These are phyloP conservation scores for Metschnikowia bowlesiae DNA, from an alignment of 805 yeast genomes.

Conservation along the genomic window DNA sequence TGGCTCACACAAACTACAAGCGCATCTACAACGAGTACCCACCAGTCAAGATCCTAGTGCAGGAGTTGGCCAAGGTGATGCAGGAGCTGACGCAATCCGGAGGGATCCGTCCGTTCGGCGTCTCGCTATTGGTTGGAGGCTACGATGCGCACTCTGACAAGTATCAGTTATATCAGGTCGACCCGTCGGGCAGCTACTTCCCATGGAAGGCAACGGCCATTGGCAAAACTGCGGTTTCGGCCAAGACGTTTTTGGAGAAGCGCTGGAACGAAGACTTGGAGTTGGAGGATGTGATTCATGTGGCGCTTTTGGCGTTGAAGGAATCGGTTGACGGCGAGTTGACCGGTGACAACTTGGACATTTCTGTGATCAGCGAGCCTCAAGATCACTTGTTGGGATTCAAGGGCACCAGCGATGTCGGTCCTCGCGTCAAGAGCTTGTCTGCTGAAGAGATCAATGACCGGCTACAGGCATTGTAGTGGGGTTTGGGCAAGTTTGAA, in stretches of 20 bases:
- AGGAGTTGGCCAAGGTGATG: conserved; percentile 93
- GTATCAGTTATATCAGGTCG: conserved; percentile 89
- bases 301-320: conserved; percentile 87
- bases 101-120: conserved; percentile 99
- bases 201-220: conserved; percentile 99
- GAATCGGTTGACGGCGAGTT: conserved; percentile 98
- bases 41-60: conserved; percentile 88
- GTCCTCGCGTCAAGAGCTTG: conserved; percentile 86
- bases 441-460: conserved; percentile 92
- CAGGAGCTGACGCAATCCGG: conserved; percentile 99
- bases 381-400: conserved; percentile 79
- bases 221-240: conserved; percentile 94
- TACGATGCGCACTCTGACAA: conserved; percentile 68
- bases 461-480: conserved; percentile 79
- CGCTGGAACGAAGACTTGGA: conserved; percentile 98
- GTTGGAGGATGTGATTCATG: conserved; percentile 96
- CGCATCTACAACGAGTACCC: conserved; percentile 95
- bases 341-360: conserved; percentile 94
- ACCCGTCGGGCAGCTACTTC: conserved; percentile 95
- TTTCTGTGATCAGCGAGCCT: conserved; percentile 79
- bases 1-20: conserved; percentile 89
- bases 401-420: conserved; percentile 74
- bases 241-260: conserved; percentile 94
- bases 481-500: neutral
- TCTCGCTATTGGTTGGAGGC: conserved; percentile 90